Conservation (phyloP, 164 flowering plant species). For the Dillenia suffruticosa region DNA sequence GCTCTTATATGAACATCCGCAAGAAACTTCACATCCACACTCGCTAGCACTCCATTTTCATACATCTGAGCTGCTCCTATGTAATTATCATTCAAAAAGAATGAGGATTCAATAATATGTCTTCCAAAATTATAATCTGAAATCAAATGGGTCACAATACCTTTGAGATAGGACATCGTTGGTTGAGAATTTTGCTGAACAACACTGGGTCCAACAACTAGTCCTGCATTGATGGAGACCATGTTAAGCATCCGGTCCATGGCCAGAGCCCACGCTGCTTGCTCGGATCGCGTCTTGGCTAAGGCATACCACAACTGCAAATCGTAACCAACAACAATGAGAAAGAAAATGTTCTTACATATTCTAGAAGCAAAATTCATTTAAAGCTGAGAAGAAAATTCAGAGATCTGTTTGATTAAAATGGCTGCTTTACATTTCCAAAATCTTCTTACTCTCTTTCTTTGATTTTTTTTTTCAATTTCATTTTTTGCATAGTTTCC, state of each 20-base stretch:
- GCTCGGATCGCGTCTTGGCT: conserved; percentile 63
- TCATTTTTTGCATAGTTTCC: no score
- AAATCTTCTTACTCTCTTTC: no score
- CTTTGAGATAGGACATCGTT: conserved; percentile 58
- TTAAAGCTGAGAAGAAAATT: no score
- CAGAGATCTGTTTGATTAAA: no score
- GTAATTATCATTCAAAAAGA: neutral
- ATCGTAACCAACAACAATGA: neutral
- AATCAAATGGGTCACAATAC: conserved; percentile 10
- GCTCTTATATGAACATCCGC: conserved; percentile 59
- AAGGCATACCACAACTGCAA: conserved; percentile 67
- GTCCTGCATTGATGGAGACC: conserved; percentile 66
- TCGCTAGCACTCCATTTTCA: conserved; percentile 59
- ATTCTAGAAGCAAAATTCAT: neutral
- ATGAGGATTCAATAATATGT: neutral
- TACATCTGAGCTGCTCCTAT: conserved; percentile 74
- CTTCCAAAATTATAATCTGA: neutral
- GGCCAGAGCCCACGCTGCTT: conserved; percentile 80
- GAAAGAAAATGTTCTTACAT: neutral
- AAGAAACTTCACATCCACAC: conserved; percentile 50
- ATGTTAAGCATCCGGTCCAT: conserved; percentile 72
- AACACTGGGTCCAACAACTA: conserved; percentile 47
- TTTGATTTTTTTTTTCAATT: no score
- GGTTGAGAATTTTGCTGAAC: conserved; percentile 36
- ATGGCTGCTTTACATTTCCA: no score